phyloP scores from a whole-genome alignment of 495 filamentous ascomycete species.

The Xylaria longipes region DNA sequence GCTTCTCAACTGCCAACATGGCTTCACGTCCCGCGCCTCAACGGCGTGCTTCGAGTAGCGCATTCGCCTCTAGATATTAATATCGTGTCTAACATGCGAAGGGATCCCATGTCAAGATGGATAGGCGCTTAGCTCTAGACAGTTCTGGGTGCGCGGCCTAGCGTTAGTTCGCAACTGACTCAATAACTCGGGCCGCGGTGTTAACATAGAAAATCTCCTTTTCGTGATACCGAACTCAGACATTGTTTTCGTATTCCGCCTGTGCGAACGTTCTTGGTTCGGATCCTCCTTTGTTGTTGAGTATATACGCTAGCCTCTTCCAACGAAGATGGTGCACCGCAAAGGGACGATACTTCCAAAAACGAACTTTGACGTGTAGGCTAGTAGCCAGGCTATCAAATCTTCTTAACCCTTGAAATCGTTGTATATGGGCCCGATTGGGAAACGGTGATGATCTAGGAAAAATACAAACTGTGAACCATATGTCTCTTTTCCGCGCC shows the following conservation, averaged over 20 bases:
- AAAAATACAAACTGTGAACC: neutral
- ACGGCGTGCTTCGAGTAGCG: neutral
- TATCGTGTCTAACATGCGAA: neutral
- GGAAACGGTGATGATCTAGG: neutral
- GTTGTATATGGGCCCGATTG: neutral
- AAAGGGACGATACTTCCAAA: conserved; percentile 5
- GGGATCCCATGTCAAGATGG: neutral
- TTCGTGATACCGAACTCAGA: neutral
- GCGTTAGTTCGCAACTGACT: neutral
- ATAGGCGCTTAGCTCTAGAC: neutral
- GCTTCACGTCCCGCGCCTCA: neutral
- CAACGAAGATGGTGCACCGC: neutral
- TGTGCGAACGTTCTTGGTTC: neutral
- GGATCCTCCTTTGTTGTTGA: neutral
- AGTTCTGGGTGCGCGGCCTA: neutral
- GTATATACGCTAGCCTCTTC: conserved; percentile 3
- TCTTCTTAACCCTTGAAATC: neutral
- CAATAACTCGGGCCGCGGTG: neutral
- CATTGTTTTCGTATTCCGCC: neutral
- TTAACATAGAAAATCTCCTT: neutral
- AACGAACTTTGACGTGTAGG: neutral
- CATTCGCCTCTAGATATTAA: neutral
- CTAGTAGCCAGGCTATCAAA: neutral
- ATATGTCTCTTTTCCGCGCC: neutral
- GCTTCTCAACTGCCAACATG: conserved; percentile 3